Conservation (phyloP, 2,329 filamentous ascomycete species). For the Beauveria medogensis region DNA sequence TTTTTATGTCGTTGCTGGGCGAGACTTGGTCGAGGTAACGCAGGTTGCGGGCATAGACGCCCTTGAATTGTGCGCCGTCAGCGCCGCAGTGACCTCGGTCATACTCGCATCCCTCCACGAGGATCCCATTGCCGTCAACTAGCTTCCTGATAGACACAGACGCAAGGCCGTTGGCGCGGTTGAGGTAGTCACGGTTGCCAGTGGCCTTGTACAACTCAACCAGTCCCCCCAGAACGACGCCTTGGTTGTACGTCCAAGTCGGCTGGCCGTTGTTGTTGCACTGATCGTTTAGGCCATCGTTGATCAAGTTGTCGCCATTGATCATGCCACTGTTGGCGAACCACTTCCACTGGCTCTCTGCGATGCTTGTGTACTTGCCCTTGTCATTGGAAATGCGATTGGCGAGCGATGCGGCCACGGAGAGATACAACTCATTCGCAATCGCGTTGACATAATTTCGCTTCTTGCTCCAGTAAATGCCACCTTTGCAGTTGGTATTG, state of each 20-base stretch:
- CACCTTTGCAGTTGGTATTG: constrained; percentile 40
- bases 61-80: constrained; percentile 62
- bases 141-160: constrained; percentile 40
- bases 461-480: constrained; percentile 50
- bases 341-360: constrained; percentile 45
- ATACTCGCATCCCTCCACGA: constrained; percentile 32
- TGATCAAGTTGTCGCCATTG: constrained; percentile 41
- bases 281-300: constrained; percentile 41
- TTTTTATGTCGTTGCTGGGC: constrained; percentile 39
- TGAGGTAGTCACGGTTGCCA: constrained; percentile 31
- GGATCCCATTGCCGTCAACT: constrained; percentile 35
- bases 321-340: constrained; percentile 44
- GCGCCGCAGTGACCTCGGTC: constrained; percentile 29
- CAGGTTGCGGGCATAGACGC: constrained; percentile 59
- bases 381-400: constrained; percentile 34
- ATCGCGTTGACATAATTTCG: constrained; percentile 45
- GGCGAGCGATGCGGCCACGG: constrained; percentile 44
- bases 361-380: constrained; percentile 36
- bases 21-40: constrained; percentile 45
- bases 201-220: constrained; percentile 42
- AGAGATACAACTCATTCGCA: constrained; percentile 50
- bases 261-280: constrained; percentile 45
- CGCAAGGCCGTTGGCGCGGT: constrained; percentile 41
- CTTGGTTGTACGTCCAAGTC: constrained; percentile 51
- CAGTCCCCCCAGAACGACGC: constrained; percentile 46